These are phyloP conservation scores for Ricinus communis DNA, from an alignment of 345 rosid species.

Conservation along the genomic window DNA sequence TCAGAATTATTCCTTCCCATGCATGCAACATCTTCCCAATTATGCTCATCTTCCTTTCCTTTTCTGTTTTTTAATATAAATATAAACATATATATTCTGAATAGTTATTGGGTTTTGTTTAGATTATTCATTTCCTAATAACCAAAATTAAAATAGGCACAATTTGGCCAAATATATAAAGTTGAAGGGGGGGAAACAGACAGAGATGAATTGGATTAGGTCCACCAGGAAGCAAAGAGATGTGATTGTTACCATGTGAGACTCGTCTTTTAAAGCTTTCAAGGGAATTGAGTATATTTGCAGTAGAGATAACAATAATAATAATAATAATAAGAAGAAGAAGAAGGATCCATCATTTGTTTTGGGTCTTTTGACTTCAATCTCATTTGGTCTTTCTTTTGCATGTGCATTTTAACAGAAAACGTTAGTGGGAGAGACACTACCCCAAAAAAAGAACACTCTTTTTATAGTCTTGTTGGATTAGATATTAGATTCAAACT, in stretches of 20 bases:
- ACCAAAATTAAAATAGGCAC: too few relatives aligned
- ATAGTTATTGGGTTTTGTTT: neutral
- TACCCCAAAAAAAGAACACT: neutral
- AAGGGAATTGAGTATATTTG: too few relatives aligned
- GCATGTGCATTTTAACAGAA: neutral
- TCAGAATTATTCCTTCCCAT: neutral
- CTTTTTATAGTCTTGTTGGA: neutral
- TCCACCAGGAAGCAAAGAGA: neutral
- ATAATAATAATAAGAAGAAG: neutral
- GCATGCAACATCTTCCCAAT: neutral
- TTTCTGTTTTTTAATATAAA: neutral
- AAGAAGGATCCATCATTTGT: slow-evolving; percentile 19
- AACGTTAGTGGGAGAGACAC: slow-evolving; percentile 11
- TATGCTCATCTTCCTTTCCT: neutral
- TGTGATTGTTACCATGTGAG: slow-evolving; percentile 28
- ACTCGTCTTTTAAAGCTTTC: slow-evolving; percentile 46
- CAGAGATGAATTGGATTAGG: neutral
- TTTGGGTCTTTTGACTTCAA: neutral
- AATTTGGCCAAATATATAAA: too few relatives aligned
- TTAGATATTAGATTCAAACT: slow-evolving; percentile 10
- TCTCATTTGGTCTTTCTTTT: neutral
- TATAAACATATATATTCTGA: neutral
- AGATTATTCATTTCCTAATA: too few relatives aligned
- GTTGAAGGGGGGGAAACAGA: too few relatives aligned
- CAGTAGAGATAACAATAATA: too few relatives aligned